Evolutionary conservation across 2,329 filamentous ascomycete genomes (phyloP).

Genomic region (Venturiaceae sp.): DNA sequence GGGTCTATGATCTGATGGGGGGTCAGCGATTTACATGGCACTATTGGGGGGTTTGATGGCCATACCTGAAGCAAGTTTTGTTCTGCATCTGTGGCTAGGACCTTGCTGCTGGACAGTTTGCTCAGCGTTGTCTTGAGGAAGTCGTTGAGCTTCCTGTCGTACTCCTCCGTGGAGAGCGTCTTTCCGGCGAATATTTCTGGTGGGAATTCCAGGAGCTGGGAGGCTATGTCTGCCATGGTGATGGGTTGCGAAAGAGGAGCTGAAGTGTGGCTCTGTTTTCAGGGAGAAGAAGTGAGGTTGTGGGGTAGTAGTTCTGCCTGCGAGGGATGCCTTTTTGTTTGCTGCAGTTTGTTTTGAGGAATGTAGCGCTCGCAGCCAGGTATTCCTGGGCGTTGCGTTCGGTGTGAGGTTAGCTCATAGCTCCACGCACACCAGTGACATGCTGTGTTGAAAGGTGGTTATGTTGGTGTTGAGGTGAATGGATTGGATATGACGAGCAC

Average conservation of each 20-base stretch:
- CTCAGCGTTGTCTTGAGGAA: neutral
- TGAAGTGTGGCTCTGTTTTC: neutral
- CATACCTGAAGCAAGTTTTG: conserved; percentile 5
- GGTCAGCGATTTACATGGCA: neutral
- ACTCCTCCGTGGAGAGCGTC: conserved; percentile 3
- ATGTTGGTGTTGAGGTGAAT: no score
- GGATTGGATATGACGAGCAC: no score
- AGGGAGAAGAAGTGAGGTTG: neutral
- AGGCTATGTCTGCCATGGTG: conserved; percentile 4
- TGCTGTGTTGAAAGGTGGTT: no score
- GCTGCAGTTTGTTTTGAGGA: neutral
- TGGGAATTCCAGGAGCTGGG: conserved; percentile 7
- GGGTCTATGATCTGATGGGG: conserved; percentile 40
- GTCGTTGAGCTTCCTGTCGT: neutral
- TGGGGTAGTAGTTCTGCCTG: neutral
- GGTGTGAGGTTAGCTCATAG: no score
- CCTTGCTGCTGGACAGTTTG: neutral
- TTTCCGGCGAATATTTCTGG: neutral
- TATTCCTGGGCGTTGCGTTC: neutral
- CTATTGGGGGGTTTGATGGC: neutral
- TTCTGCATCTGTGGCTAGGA: neutral
- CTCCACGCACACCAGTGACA: no score
- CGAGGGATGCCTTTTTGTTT: neutral
- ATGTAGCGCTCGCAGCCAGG: neutral
- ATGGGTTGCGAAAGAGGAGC: neutral